Percentiles rank a stretch among this genome's conserved stretches.
Evolutionary conservation across 202 grass and related monocot genomes (phyloP).

Genomic region (Musa balbisiana): DNA sequence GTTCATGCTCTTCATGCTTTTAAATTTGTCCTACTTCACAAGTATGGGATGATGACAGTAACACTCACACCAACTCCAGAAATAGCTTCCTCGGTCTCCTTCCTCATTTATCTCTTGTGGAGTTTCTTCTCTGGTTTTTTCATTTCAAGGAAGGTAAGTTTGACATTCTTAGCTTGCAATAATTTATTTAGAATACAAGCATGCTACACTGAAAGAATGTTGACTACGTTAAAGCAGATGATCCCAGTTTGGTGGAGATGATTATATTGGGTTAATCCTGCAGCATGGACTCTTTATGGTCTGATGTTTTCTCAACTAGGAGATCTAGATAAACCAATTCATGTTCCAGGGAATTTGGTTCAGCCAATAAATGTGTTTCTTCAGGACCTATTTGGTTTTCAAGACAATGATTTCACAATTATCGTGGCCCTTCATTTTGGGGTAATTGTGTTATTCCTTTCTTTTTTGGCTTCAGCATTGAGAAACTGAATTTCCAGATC

Average conservation of each 20-base stretch:
- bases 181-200: too few species aligned
- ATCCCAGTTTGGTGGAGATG: conserved; percentile 18
- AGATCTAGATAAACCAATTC: not conserved
- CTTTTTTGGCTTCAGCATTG: conserved; percentile 8
- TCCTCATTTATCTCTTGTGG: conserved; percentile 4
- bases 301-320: conserved; percentile 5
- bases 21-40: conserved; percentile 5
- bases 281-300: conserved; percentile 15
- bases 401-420: not conserved
- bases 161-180: too few species aligned
- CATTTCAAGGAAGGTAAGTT: too few species aligned
- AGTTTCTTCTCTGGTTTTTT: not conserved
- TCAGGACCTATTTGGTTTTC: not conserved
- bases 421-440: not conserved
- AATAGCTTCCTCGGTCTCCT: conserved; percentile 2
- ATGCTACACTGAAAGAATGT: too few species aligned
- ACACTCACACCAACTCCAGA: conserved; percentile 2
- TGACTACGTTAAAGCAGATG: not conserved
- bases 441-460: not conserved
- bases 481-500: conserved; percentile 15
- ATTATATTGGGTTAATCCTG: conserved; percentile 6
- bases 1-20: conserved; percentile 3
- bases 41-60: not conserved
- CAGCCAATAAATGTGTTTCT: not conserved
- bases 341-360: not conserved